phyloP scores from a whole-genome alignment of 306 rosid genomes.

The Medicago ruthenica region DNA sequence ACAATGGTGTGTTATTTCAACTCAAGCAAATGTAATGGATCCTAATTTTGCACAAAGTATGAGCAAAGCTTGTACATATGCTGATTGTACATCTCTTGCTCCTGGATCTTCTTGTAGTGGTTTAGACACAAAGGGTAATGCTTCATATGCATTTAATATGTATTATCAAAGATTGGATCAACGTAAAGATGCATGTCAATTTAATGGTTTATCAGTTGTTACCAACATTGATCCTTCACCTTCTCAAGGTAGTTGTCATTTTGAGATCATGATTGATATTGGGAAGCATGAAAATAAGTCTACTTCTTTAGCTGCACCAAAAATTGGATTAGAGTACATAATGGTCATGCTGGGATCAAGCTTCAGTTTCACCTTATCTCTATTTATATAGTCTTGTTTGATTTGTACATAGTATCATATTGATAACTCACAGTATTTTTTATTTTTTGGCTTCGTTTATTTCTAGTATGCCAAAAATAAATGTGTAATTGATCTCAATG shows the following conservation, averaged over 20 bases:
- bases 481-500: constrained; percentile 30
- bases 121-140: constrained; percentile 66
- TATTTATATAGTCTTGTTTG: constrained; percentile 26
- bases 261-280: constrained; percentile 83
- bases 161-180: constrained; percentile 85
- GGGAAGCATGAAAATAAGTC: constrained; percentile 54
- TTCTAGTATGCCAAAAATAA: constrained; percentile 21
- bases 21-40: constrained; percentile 61
- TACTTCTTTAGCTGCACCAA: constrained; percentile 51
- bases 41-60: constrained; percentile 54
- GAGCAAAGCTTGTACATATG: constrained; percentile 74
- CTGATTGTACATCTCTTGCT: constrained; percentile 83
- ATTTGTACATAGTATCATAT: constrained; percentile 20
- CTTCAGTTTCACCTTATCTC: constrained; percentile 43
- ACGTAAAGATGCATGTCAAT: constrained; percentile 63
- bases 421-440: not conserved
- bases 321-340: constrained; percentile 20
- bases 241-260: constrained; percentile 54
- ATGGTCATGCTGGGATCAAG: constrained; percentile 44
- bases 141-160: constrained; percentile 85
- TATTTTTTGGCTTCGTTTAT: constrained; percentile 26
- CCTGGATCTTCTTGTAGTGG: constrained; percentile 75
- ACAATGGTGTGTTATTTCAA: constrained; percentile 85
- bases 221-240: constrained; percentile 75
- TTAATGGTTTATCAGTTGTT: constrained; percentile 53